Base-by-base conservation (phyloP, 1,284 basidiomycete genomes). In the Apiotrichum domesticum region DNA sequence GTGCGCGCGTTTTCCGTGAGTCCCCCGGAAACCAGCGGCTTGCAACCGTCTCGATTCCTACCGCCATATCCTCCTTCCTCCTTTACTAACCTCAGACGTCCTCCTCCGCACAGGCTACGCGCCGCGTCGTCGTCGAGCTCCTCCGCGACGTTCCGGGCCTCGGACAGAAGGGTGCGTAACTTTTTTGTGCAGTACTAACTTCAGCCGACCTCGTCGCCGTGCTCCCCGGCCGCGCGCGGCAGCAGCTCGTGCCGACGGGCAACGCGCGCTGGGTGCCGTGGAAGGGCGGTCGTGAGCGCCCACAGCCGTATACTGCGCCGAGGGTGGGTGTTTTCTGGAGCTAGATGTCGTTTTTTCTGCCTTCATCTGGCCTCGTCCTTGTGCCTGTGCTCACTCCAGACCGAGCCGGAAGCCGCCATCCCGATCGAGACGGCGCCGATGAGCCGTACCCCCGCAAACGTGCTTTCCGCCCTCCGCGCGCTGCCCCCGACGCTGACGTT, bases 131-230 rank as follows among this genome's bases (percentile, higher is more conserved):
- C 15, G 66, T 74, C 29, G 70, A 74, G 59, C 64, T 74, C 8
- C 51, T 69, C 32, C 56, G 66, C 32, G 66, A 71, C 56, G 65
- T 71, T 33, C 61, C 63, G 11, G 62, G 64, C 35, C 56, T 74
- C n/a, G 72, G 72, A 4, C 48, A 52, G 35, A 54, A 50, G 50
- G 50, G 60, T 62, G 50, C 41, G 60, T 42, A 14, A 8, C 41
- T 14, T 83, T 85, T 3, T 75, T 77, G 46, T 63, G 77, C 15
- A 81, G 83, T 55, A 80, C 81, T 35, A 84, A 85, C 66, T 80
- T 11, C 51, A 72, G 72, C 56, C 54, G 73, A 75, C 57, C 58
- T 67, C 39, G 61, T 73, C 2, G 42, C 62, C 21, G 70, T 73
- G 10, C 52, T 64, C n/a, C 60, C 66, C 11, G 72, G 70, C 15